Evolutionary conservation across 345 rosid species (phyloP).

Genomic region (Brassica rapa): DNA sequence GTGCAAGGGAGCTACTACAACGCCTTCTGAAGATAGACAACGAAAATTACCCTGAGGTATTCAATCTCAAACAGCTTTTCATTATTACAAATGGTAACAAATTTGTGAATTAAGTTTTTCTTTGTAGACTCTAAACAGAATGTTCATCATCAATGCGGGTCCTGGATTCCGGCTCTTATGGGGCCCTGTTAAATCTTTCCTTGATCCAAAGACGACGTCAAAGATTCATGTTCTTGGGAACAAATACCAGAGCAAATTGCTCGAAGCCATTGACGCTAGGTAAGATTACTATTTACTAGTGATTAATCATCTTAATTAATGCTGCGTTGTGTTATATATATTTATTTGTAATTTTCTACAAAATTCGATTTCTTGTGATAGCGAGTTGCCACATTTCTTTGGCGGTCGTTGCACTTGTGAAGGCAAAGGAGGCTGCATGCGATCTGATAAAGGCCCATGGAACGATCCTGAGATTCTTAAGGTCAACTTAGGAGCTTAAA

Average conservation of each 20-base stretch:
- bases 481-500: slow-evolving; percentile 45
- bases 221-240: slow-evolving; percentile 96
- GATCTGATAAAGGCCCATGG: slow-evolving; percentile 99
- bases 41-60: slow-evolving; percentile 90
- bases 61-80: neutral
- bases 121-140: slow-evolving; percentile 75
- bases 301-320: neutral
- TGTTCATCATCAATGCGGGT: slow-evolving; percentile 97
- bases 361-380: slow-evolving; percentile 36
- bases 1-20: slow-evolving; percentile 76
- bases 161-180: slow-evolving; percentile 88
- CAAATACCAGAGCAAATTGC: slow-evolving; percentile 84
- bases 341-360: neutral
- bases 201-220: slow-evolving; percentile 85
- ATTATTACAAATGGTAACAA: neutral
- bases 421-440: slow-evolving; percentile 90
- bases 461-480: slow-evolving; percentile 76
- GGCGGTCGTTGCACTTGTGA: slow-evolving; percentile 92
- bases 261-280: slow-evolving; percentile 88
- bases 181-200: slow-evolving; percentile 74
- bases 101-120: neutral
- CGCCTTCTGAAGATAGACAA: slow-evolving; percentile 79
- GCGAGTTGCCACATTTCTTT: slow-evolving; percentile 91
- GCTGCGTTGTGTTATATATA: neutral
- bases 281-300: slow-evolving; percentile 24